Percentiles rank a stretch among this genome's conserved stretches.
Conservation (phyloP, 169 alveolate genomes). For the Plasmodium reichenowi region DNA sequence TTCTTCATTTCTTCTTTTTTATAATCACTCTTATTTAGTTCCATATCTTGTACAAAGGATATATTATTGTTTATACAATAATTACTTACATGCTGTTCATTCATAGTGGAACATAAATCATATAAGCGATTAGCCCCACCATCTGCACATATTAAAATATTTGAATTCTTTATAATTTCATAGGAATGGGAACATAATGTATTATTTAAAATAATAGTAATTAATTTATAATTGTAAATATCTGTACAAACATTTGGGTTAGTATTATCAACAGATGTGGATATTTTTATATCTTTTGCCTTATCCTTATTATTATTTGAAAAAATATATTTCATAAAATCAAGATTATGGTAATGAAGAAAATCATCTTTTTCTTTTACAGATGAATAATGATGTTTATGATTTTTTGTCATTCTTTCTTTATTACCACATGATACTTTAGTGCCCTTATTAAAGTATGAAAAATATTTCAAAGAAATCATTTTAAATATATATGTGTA, state of each 20-base stretch:
- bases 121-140: conserved; percentile 74
- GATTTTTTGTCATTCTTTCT: neutral
- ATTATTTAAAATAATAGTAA: conserved; percentile 61
- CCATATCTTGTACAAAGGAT: neutral
- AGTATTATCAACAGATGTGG: no score
- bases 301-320: conserved; percentile 27
- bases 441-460: no score
- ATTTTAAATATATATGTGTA: neutral
- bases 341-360: conserved; percentile 35
- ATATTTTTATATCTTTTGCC: neutral
- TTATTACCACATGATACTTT: no score
- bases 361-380: neutral
- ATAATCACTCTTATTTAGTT: neutral
- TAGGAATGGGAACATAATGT: conserved; percentile 10
- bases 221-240: conserved; percentile 4
- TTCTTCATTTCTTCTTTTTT: neutral
- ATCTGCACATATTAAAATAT: conserved; percentile 73
- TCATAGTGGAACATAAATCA: conserved; percentile 17
- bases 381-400: neutral
- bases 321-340: conserved; percentile 68
- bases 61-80: neutral
- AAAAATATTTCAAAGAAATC: no score
- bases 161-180: conserved; percentile 49
- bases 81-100: neutral
- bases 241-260: neutral